Evolutionary conservation across 805 yeast species (phyloP).

Genomic region (Myxozyma monticola): DNA sequence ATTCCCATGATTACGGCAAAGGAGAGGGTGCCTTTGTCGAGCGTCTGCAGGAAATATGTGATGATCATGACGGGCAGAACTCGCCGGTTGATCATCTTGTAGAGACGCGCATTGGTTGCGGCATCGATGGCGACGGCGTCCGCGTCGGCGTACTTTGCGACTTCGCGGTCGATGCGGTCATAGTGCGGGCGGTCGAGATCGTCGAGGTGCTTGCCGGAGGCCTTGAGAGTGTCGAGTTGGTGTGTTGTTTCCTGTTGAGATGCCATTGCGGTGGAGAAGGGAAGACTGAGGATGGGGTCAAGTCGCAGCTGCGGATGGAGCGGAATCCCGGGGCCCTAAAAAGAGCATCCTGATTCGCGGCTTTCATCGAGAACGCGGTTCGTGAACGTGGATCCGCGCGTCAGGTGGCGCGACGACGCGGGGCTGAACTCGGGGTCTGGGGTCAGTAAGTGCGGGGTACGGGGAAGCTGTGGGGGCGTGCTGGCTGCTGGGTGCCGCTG

Average conservation of each 20-base stretch:
- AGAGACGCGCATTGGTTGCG: slow-evolving; percentile 11
- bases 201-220: background rate
- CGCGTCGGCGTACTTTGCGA: slow-evolving; percentile 3
- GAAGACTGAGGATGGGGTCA: background rate
- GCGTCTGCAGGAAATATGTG: slow-evolving; percentile 49
- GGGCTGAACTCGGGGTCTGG: too few species aligned
- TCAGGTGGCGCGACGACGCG: background rate
- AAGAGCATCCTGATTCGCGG: too few species aligned
- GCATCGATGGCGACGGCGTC: slow-evolving; percentile 9
- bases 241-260: background rate
- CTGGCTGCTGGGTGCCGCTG: too few species aligned
- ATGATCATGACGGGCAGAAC: slow-evolving; percentile 53
- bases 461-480: too few species aligned
- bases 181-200: background rate
- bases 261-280: background rate
- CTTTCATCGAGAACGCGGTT: background rate
- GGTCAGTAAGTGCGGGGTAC: too few species aligned
- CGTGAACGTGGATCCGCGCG: background rate
- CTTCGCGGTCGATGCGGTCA: slow-evolving; percentile 4
- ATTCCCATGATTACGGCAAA: slow-evolving; percentile 69
- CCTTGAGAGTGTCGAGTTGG: background rate
- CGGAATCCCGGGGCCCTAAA: too few species aligned
- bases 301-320: too few species aligned
- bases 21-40: slow-evolving; percentile 57
- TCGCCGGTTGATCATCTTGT: slow-evolving; percentile 47